Evolutionary conservation across 495 filamentous ascomycete genomes (phyloP), one percentile per base, ranked within the genome.

Genomic region (Podospora anserina): DNA sequence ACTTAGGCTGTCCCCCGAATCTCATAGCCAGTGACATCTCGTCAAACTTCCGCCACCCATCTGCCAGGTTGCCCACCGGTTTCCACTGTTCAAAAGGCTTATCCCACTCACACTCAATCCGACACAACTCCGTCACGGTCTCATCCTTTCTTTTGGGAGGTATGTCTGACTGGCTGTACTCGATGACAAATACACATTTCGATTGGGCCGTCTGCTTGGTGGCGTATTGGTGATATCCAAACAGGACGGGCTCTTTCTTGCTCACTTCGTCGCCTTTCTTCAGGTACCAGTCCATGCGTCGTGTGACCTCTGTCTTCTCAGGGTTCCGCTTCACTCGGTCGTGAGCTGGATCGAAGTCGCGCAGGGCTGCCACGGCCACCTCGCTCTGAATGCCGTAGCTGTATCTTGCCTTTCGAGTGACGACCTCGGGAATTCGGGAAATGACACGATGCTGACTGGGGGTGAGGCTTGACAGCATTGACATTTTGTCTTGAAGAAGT

Each of bases 31-130:
- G 23, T 15, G 59, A 28, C 59, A 61, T 18, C 19, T 32, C 59
- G 20, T 61, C 59, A 18, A 78, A 75, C 68, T 75, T 77, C 72
- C 78, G 75, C 72, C 70, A 76, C 18, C 71, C 71, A 23, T 71
- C 61, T 13, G 61, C 72, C 34, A 77, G 77, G 74, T 82, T 68
- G 69, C 32, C 72, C 69, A 66, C 32, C 55, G 23, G 7, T 16
- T 66, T 34, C 66, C 66, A 65, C 28, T 70, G 57, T n/a, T 54
- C 23, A 23, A 65, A 70, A 18, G 68, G 63, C 57, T 39, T 70
- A 23, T 66, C 68, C 30, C 49, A 65, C 4, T 66, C 68, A 49
- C 68, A 70, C 13, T 57, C 15, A 57, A 70, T 70, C 15, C 23
- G 16, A 20, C 68, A 70, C 32, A 70, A 30, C 30, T 60, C 54